Evolutionary conservation across 2,329 filamentous ascomycete genomes (phyloP), one percentile per base, ranked within the genome.

Genomic region (Venturia oleaginea): DNA sequence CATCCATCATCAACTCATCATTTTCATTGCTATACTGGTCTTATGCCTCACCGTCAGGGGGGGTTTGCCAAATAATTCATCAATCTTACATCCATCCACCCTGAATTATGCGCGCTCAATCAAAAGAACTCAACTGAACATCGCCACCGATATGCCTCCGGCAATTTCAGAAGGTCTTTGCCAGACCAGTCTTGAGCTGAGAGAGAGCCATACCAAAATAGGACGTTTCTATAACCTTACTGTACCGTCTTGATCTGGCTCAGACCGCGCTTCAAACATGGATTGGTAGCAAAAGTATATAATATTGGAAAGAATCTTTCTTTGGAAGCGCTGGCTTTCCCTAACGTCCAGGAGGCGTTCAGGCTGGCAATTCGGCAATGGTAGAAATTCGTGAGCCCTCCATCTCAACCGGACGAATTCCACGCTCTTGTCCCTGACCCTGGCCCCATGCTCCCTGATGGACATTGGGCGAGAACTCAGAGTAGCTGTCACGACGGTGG

Each of bases 371-470:
- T 11, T 57, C 51, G 17, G 51, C 51, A 5, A 57, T 57, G 27
- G 51, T 57, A 10, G 51, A 34, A n/a, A 57, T 57, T 10, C 51
- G 51, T 34, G 51, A 57, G 51, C 51, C 51, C 19, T 57, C 51
- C 51, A 57, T 57, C 51, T 57, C 51, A 6, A 34, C 51, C 17
- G 51, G 51, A 57, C 51, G 51, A 34, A 57, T 8, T 5, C 51
- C 30, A 10, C 51, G 30, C 10, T 34, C 51, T 22, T 32, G 30
- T 19, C 6, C 51, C 27, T 34, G 30, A 27, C 24, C 48, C 27
- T 19, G 51, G 10, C 51, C 51, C 51, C 51, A 57, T 57, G 51
- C 27, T 32, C 51, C 51, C 6, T 57, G 51, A 57, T 19, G 27
- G 30, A 34, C 22, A 19, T 1, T 57, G 17, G 51, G 51, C 27